Evolutionary conservation across 1,284 basidiomycete species (phyloP), one percentile per base, ranked within the genome.

Genomic region (Moesziomyces globuligerus): DNA sequence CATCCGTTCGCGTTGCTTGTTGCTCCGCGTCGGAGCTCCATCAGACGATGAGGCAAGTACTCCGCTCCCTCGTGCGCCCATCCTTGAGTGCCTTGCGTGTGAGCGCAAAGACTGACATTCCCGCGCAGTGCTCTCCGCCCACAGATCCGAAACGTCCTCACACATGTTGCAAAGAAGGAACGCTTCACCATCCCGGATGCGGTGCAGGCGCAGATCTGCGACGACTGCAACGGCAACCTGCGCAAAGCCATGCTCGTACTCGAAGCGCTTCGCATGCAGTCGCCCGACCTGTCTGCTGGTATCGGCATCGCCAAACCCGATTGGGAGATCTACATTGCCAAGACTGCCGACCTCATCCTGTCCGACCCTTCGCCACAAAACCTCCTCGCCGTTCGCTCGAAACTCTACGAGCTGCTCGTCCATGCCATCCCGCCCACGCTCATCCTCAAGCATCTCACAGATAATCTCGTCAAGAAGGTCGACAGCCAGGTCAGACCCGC

Each of bases 251-350:
- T 98, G 56, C 87, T 99, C 23, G 90, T 97, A 17, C 87, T 98
- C 47, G 96, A 99, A 84, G 93, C 95, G 15, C 87, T 98, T 77
- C 92, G 93, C 78, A 96, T 97, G 90, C 79, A 81, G 52, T 78
- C 78, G 26, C 75, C 62, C 21, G 64, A 60, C 48, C 41, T 65
- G 20, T 48, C 75, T 83, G 91, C 66, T 88, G 91, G 39, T 89
- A 21, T 83, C 37, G 91, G 93, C 47, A 93, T 85, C 13, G 84
- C 94, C 15, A 93, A 96, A 83, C 94, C 96, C 13, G 96, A 99
- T 80, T 99, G 96, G 96, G 95, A 99, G 83, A 91, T 90, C n/a
- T 98, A 97, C 81, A 94, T 93, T 74, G 86, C 90, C 72, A 93
- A 94, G 82, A 90, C 97, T 13, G 94, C 92, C n/a, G 92, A 95